phyloP scores from a whole-genome alignment of 371 early-diverging fungal species.

The Massospora cicadina region DNA sequence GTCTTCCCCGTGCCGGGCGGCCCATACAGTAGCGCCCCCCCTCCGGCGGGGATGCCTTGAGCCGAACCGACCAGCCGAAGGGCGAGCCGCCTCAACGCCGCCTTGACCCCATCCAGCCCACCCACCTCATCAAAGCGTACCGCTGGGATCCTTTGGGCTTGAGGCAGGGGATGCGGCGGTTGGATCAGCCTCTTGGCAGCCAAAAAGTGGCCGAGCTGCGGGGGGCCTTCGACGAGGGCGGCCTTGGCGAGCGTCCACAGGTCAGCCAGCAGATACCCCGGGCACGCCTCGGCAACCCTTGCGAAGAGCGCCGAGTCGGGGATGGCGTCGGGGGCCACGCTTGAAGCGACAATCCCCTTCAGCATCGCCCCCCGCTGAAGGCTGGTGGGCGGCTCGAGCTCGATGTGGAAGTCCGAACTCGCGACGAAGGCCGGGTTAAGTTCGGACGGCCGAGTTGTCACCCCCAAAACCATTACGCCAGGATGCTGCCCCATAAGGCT shows the following conservation, averaged over 20 bases:
- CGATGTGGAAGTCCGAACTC: neutral
- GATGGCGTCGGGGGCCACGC: neutral
- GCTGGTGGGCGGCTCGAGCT: neutral
- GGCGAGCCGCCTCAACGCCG: neutral
- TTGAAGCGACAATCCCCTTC: no score
- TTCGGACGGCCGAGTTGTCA: neutral
- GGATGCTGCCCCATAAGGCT: neutral
- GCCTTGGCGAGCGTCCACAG: neutral
- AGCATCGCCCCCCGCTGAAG: neutral
- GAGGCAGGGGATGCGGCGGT: neutral
- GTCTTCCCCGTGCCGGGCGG: slow-evolving; percentile 93
- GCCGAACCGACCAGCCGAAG: neutral
- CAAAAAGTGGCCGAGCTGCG: neutral
- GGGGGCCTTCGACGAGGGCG: neutral
- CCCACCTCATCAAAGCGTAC: neutral
- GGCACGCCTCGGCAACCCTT: neutral
- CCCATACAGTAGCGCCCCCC: slow-evolving; percentile 30
- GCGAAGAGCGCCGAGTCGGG: neutral
- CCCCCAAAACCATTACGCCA: neutral
- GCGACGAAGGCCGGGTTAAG: neutral
- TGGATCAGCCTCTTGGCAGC: neutral
- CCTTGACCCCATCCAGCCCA: neutral
- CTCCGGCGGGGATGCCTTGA: neutral
- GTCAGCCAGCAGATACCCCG: neutral
- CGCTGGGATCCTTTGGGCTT: neutral